Evolutionary conservation across 192 early-diverging fungal species (phyloP).

Genomic region (Coemansia aciculifera): DNA sequence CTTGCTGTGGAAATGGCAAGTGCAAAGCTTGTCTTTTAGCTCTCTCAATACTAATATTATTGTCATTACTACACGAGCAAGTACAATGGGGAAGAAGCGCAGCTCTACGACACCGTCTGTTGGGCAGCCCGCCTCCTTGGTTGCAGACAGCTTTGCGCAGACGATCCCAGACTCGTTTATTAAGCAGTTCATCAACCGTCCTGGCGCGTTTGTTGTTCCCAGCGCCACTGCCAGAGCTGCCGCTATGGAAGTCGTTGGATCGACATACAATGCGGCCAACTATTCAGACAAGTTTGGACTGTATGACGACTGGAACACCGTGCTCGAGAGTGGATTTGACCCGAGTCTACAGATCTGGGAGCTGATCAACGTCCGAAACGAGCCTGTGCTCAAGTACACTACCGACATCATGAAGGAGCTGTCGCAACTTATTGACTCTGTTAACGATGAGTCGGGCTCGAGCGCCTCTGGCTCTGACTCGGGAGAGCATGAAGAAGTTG

Average conservation of each 20-base stretch:
- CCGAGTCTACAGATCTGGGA: conserved; percentile 88
- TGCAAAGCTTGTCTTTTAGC: neutral
- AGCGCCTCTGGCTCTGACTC: conserved; percentile 34
- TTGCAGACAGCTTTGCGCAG: conserved; percentile 15
- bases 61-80: neutral
- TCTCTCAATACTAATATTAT: conserved; percentile 12
- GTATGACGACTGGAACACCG: conserved; percentile 46
- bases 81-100: conserved; percentile 19
- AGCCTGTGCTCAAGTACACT: conserved; percentile 71
- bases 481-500: conserved; percentile 31
- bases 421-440: conserved; percentile 54
- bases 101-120: neutral
- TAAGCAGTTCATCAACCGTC: conserved; percentile 28
- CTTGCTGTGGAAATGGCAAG: neutral
- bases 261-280: conserved; percentile 50
- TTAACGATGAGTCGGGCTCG: conserved; percentile 28
- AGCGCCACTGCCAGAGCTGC: conserved; percentile 27
- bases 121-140: neutral
- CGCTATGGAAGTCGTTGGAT: conserved; percentile 46
- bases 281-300: conserved; percentile 46
- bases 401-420: conserved; percentile 52
- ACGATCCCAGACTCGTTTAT: conserved; percentile 46
- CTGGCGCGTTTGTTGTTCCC: conserved; percentile 44
- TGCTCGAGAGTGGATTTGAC: conserved; percentile 44
- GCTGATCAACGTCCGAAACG: conserved; percentile 83